Evolutionary conservation across 192 early-diverging fungal genomes (phyloP).

Genomic region (Backusella mclennaniae): DNA sequence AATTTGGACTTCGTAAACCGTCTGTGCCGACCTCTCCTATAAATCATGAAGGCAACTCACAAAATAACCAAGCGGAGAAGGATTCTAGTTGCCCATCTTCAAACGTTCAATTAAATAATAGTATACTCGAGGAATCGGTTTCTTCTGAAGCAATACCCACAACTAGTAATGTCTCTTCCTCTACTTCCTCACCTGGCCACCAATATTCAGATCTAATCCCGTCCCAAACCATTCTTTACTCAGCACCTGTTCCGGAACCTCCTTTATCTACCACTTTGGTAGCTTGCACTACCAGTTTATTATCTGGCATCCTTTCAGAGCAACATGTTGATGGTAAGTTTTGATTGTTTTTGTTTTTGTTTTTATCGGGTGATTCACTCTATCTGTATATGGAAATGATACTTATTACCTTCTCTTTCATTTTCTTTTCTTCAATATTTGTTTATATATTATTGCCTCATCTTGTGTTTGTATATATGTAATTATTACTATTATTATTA

Average conservation of each 20-base stretch:
- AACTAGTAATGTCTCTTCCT: not conserved
- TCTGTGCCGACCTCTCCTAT: not conserved
- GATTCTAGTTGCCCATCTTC: not conserved
- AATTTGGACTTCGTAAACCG: constrained; percentile 14
- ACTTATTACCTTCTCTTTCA: not conserved
- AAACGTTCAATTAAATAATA: not conserved
- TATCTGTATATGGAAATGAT: not conserved
- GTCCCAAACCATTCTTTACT: not conserved
- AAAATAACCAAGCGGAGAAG: not conserved
- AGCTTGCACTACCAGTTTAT: constrained; percentile 4
- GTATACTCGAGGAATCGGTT: not conserved
- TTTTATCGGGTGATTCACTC: not conserved
- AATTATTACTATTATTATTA: not conserved
- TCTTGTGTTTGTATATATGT: no score
- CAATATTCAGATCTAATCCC: not conserved
- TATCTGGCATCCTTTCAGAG: constrained; percentile 8
- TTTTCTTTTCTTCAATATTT: not conserved
- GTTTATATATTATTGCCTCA: no score
- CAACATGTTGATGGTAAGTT: constrained; percentile 2
- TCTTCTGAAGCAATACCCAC: not conserved
- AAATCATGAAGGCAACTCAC: not conserved
- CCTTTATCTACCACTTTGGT: constrained; percentile 10
- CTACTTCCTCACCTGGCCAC: not conserved
- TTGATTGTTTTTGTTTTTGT: not conserved
- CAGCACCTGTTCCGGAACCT: not conserved